phyloP scores from a whole-genome alignment of 371 early-diverging fungal genomes.

The Mucor circinelloides region DNA sequence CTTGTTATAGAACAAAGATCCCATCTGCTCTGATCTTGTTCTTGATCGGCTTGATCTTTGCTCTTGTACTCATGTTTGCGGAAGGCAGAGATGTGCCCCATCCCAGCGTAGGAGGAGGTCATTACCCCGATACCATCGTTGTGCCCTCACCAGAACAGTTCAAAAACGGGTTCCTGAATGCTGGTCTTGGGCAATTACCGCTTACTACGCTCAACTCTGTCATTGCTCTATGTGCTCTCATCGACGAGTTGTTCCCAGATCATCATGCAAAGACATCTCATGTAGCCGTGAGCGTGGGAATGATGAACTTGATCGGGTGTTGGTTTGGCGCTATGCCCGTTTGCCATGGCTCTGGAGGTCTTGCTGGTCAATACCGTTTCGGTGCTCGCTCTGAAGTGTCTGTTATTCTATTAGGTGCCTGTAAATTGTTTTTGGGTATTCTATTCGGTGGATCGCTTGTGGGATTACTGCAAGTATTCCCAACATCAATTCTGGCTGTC shows the following conservation, averaged over 20 bases:
- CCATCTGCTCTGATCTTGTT: constrained; percentile 80
- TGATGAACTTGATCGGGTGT: constrained; percentile 85
- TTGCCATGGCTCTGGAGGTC: constrained; percentile 86
- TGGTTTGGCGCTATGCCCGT: constrained; percentile 89
- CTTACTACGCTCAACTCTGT: constrained; percentile 87
- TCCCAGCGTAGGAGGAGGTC: constrained; percentile 56
- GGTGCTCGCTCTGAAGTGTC: constrained; percentile 88
- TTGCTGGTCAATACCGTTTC: constrained; percentile 92
- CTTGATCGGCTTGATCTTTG: constrained; percentile 72
- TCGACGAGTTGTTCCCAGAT: constrained; percentile 83
- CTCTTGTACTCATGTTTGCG: constrained; percentile 56
- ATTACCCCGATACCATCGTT: constrained; percentile 57
- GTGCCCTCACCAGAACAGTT: constrained; percentile 72
- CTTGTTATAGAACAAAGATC: constrained; percentile 68
- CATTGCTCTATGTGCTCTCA: constrained; percentile 77
- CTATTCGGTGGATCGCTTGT: constrained; percentile 82
- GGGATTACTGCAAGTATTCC: constrained; percentile 70
- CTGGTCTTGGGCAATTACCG: constrained; percentile 89
- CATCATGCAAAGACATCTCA: constrained; percentile 57
- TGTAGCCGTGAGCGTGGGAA: constrained; percentile 75
- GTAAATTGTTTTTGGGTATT: constrained; percentile 78
- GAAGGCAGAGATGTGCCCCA: constrained; percentile 24
- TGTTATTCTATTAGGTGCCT: constrained; percentile 72
- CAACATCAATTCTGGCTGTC: constrained; percentile 79
- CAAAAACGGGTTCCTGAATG: constrained; percentile 71